Evolutionary conservation across 805 yeast species (phyloP), one percentile per base, ranked within the genome.

Genomic region (Grigorovia humatica): DNA sequence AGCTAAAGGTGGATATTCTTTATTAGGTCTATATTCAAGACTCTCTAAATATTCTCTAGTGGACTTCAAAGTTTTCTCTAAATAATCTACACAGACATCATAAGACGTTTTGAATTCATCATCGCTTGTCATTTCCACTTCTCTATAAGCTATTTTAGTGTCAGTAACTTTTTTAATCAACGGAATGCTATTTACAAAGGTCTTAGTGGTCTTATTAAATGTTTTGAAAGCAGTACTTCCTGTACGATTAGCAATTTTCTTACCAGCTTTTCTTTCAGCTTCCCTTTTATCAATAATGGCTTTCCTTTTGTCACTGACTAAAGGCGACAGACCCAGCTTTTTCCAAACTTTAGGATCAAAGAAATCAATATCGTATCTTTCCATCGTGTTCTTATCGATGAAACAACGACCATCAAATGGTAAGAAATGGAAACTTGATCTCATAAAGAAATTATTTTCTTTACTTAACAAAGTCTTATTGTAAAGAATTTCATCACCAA

Each of bases 391-490:
- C 20, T 72, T 73, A 63, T 89, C 82, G 48, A 80, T 78, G 62
- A 88, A 90, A 48, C 88, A 81, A 32, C 81, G 74, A 9, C 96
- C 95, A 56, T 78, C 75, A 18, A 79, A 66, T 0, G 97, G 97
- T 38, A 90, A 66, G 64, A 90, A 89, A 40, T 80, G 75, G 67
- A 79, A 89, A 48, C 89, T 80, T 44, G 90, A 82, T 63, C 97
- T 77, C 95, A 89, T 88, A 73, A 87, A 80, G 66, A 90, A 90
- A 59, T 85, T 88, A 11, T 82, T 84, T 63, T 88, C 93, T 38
- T 84, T 81, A 2, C 95, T 83, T 48, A 90, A 69, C 40, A 89
- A 78, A 55, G 80, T 81, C 55, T 83, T 85, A 60, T 85, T 83
- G 50, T 87, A 73, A 54, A 88, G 67, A 5, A 90, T 88, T 43